Evolutionary conservation across 2,329 filamentous ascomycete genomes (phyloP).

Genomic region (Dothideomycetes sp.): DNA sequence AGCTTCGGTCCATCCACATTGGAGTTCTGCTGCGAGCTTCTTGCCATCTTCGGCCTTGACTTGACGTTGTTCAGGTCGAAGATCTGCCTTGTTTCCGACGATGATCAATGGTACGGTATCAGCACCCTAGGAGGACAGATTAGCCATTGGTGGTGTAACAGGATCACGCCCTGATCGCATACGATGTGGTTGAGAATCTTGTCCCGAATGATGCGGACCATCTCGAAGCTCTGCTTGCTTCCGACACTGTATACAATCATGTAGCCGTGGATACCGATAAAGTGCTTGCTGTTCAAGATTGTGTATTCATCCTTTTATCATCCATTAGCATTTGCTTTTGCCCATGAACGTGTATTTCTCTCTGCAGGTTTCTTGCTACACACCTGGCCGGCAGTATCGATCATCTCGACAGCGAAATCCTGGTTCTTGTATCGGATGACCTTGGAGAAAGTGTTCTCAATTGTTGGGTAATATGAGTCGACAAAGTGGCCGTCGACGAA

Average conservation of each 20-base stretch:
- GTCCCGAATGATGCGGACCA: conserved; percentile 90
- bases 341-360: neutral
- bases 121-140: conserved; percentile 52
- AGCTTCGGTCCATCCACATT: conserved; percentile 90
- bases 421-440: conserved; percentile 86
- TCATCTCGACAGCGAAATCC: conserved; percentile 92
- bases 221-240: conserved; percentile 89
- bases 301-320: conserved; percentile 82
- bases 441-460: conserved; percentile 98
- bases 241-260: conserved; percentile 98
- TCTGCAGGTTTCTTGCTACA: conserved; percentile 16
- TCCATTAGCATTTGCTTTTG: neutral
- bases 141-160: neutral
- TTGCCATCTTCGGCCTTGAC: conserved; percentile 78
- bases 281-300: conserved; percentile 96
- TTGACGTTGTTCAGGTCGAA: conserved; percentile 86
- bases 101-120: conserved; percentile 89
- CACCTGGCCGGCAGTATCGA: conserved; percentile 94
- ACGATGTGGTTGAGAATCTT: conserved; percentile 96
- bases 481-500: conserved; percentile 98
- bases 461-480: conserved; percentile 97
- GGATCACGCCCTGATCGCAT: conserved; percentile 25
- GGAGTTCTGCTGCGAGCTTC: conserved; percentile 72
- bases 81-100: conserved; percentile 93
- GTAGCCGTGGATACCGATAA: conserved; percentile 97